phyloP scores from a whole-genome alignment of 345 rosid species.

The Hirschfeldia incana region DNA sequence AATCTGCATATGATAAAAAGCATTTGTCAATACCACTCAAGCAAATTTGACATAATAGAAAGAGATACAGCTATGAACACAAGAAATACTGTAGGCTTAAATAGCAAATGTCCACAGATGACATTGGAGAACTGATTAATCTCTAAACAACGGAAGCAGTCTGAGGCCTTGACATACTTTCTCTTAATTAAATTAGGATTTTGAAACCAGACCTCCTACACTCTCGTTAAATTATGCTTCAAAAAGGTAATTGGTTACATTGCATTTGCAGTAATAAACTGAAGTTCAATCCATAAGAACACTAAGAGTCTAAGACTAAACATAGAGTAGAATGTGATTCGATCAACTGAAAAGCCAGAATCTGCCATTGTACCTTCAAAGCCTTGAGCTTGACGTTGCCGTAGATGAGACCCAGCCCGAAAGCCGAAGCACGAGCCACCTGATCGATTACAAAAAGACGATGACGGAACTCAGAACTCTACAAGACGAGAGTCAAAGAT shows the following conservation, averaged over 20 bases:
- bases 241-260: neutral
- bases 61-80: neutral
- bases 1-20: slow-evolving; percentile 20
- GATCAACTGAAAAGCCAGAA: neutral
- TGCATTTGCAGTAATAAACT: neutral
- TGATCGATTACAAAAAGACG: slow-evolving; percentile 27
- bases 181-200: neutral
- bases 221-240: neutral
- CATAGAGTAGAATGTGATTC: neutral
- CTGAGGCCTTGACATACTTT: too few relatives aligned
- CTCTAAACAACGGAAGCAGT: neutral
- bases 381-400: slow-evolving; percentile 71
- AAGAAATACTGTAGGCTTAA: neutral
- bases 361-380: slow-evolving; percentile 48
- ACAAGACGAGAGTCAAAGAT: slow-evolving; percentile 7
- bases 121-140: neutral
- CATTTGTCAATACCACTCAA: neutral
- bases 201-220: neutral
- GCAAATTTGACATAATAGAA: neutral
- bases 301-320: neutral
- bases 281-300: neutral
- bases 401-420: slow-evolving; percentile 58
- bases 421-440: slow-evolving; percentile 79
- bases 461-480: slow-evolving; percentile 8
- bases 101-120: neutral